These are phyloP conservation scores for Gnetum montanum DNA, from an alignment of 75 land plant species.

Conservation along the genomic window DNA sequence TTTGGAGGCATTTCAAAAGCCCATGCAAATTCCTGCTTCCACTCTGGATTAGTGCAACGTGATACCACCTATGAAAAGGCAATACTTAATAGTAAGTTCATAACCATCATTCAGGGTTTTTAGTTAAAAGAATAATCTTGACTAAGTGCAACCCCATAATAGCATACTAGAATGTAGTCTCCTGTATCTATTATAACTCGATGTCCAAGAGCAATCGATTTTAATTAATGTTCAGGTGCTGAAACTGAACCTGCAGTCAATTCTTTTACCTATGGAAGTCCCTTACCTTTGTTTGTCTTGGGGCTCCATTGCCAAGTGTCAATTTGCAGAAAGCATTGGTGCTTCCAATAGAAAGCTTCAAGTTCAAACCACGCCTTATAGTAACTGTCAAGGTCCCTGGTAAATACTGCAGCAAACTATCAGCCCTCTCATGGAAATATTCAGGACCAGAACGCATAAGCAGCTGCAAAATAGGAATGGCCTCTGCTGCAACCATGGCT, in stretches of 20 bases:
- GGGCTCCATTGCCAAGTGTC: conserved; percentile 84
- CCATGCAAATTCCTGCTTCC: conserved; percentile 95
- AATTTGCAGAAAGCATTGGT: conserved; percentile 88
- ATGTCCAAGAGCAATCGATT: too few relatives aligned
- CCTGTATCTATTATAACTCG: too few relatives aligned
- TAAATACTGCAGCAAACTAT: conserved; percentile 66
- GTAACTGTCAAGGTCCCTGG: conserved; percentile 91
- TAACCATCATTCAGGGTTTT: too few relatives aligned
- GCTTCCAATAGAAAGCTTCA: conserved; percentile 82
- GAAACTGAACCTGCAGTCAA: too few relatives aligned
- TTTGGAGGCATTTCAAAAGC: conserved; percentile 93
- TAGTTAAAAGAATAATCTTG: too few relatives aligned
- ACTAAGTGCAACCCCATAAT: too few relatives aligned
- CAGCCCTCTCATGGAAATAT: conserved; percentile 81
- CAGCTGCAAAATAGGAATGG: conserved; percentile 76
- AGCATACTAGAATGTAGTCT: too few relatives aligned
- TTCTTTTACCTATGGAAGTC: too few relatives aligned
- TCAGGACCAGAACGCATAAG: conserved; percentile 68
- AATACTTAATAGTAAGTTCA: too few relatives aligned
- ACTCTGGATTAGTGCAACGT: conserved; percentile 64
- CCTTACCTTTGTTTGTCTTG: conserved; percentile 82
- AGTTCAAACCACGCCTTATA: conserved; percentile 73
- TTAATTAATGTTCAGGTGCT: too few relatives aligned
- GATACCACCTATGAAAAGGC: conserved; percentile 70
- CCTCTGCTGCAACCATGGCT: conserved; percentile 81